Evolutionary conservation across 352 stramenopile genomes (phyloP).

Genomic region (Globisporangium ultimum): DNA sequence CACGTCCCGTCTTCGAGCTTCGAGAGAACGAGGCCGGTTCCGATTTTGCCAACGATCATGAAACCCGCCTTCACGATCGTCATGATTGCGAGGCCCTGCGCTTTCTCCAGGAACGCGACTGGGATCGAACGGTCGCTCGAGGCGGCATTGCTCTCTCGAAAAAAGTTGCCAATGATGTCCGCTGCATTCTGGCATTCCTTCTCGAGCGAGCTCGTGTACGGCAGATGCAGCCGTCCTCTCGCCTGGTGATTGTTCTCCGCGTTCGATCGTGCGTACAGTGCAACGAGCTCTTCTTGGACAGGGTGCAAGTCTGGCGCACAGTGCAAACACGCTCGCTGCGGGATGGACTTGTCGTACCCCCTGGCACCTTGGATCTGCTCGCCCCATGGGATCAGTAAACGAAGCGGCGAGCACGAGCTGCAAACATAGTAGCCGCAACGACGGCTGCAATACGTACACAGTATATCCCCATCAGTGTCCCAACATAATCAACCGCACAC

Average conservation of each 20-base stretch:
- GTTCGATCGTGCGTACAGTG: conserved; percentile 37
- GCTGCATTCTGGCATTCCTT: conserved; percentile 63
- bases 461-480: too few relatives aligned
- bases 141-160: conserved; percentile 47
- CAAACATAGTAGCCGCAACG: conserved; percentile 53
- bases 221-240: conserved; percentile 35
- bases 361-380: conserved; percentile 41
- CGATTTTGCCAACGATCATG: conserved; percentile 54
- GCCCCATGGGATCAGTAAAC: conserved; percentile 52
- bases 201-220: conserved; percentile 46
- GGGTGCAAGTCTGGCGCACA: conserved; percentile 45
- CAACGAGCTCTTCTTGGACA: conserved; percentile 45
- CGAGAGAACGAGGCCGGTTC: conserved; percentile 78
- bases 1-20: conserved; percentile 66
- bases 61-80: conserved; percentile 55
- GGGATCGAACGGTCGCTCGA: conserved; percentile 41
- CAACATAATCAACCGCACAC: too few relatives aligned
- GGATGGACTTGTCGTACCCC: conserved; percentile 49
- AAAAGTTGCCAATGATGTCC: conserved; percentile 70
- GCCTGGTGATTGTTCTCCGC: conserved; percentile 40
- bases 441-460: conserved; percentile 26
- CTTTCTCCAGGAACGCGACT: conserved; percentile 46
- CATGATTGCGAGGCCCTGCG: conserved; percentile 51
- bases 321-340: conserved; percentile 55
- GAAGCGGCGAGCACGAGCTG: conserved; percentile 51